phyloP scores from a whole-genome alignment of 2,329 filamentous ascomycete species.

The Aspergillus latus region DNA sequence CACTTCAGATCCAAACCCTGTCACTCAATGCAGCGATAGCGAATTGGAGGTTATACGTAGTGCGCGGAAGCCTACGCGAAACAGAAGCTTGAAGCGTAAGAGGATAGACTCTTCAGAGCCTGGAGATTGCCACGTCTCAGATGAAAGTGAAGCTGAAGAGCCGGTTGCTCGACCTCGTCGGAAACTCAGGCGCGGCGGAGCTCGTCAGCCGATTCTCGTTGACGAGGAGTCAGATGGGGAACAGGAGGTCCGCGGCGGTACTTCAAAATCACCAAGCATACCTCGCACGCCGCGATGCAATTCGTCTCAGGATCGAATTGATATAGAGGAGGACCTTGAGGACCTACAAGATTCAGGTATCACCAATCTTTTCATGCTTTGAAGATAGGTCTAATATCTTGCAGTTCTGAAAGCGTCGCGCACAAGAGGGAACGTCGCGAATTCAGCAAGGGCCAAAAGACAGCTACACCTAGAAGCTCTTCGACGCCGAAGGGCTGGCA shows the following conservation, averaged over 20 bases:
- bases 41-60: conserved; percentile 17
- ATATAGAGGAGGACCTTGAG: conserved; percentile 47
- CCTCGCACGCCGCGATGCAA: conserved; percentile 27
- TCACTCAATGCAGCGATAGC: conserved; percentile 15
- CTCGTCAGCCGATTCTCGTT: conserved; percentile 26
- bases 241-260: conserved; percentile 22
- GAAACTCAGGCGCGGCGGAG: conserved; percentile 32
- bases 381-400: not conserved
- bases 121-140: conserved; percentile 4
- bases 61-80: conserved; percentile 15
- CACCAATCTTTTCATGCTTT: not conserved
- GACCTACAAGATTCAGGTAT: conserved; percentile 47
- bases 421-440: conserved; percentile 42
- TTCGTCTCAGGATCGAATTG: conserved; percentile 37
- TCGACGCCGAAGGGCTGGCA: conserved; percentile 44
- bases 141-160: conserved; percentile 33
- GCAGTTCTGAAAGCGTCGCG: conserved; percentile 39
- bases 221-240: conserved; percentile 32
- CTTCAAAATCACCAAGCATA: conserved; percentile 30
- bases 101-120: conserved; percentile 13
- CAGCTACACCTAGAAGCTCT: conserved; percentile 46
- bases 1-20: not conserved
- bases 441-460: conserved; percentile 40
- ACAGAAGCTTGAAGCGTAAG: conserved; percentile 19
- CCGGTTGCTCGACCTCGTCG: conserved; percentile 25